Conservation (phyloP, 139 green algal genomes). For the Coelastrella sp. region DNA sequence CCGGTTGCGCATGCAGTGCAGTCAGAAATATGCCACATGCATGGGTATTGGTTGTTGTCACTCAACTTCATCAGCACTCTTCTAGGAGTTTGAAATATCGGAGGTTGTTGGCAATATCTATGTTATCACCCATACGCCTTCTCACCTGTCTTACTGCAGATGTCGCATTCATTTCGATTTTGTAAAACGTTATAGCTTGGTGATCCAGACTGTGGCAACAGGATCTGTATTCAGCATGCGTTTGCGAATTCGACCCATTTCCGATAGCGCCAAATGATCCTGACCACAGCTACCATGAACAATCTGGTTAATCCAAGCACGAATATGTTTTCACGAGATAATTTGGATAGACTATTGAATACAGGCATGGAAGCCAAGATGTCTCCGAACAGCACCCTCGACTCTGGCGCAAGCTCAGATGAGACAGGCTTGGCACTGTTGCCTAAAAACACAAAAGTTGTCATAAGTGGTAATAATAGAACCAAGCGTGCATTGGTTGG, state of each 20-base stretch:
- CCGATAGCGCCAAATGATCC: constrained; percentile 9
- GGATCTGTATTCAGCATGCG: neutral
- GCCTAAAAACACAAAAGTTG: constrained; percentile 56
- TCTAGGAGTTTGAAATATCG: neutral
- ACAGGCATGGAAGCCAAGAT: neutral
- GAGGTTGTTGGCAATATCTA: constrained; percentile 2
- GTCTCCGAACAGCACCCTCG: neutral
- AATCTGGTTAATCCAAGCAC: neutral
- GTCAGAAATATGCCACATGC: too few species aligned
- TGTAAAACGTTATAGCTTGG: too few species aligned
- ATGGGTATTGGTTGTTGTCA: too few species aligned
- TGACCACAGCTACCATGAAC: neutral
- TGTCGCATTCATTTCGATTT: too few species aligned
- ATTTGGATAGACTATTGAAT: neutral
- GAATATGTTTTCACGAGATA: neutral
- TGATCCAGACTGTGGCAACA: too few species aligned
- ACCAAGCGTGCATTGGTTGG: constrained; percentile 58
- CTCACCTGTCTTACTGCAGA: neutral
- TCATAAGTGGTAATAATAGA: constrained; percentile 67
- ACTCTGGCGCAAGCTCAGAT: neutral
- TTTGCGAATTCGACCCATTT: neutral
- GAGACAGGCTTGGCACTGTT: constrained; percentile 31
- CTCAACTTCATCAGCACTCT: neutral
- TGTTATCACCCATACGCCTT: neutral
- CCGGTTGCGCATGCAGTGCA: too few species aligned